Conservation (phyloP, 805 yeast species). For the Metschnikowia continentalis region DNA sequence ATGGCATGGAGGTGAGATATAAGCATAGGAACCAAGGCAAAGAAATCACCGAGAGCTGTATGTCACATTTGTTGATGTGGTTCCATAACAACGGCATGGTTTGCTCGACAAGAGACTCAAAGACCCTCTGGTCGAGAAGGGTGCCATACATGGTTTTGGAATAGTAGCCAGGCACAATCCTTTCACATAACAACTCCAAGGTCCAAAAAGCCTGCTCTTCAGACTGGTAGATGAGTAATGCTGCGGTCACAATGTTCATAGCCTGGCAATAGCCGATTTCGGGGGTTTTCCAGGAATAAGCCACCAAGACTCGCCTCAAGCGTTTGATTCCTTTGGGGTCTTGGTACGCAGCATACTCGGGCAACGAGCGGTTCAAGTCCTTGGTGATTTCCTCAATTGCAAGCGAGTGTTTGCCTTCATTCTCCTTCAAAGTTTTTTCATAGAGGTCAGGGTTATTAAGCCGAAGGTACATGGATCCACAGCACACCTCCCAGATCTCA, state of each 20-base stretch:
- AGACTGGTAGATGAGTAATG: constrained; percentile 74
- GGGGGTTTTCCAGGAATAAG: constrained; percentile 95
- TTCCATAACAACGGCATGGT: constrained; percentile 87
- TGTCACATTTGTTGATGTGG: constrained; percentile 73
- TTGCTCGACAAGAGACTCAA: constrained; percentile 83
- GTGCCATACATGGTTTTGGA: constrained; percentile 98
- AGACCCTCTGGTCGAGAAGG: constrained; percentile 85
- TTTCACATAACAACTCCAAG: constrained; percentile 72
- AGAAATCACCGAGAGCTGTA: constrained; percentile 88
- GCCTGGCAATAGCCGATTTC: constrained; percentile 99
- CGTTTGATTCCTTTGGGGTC: constrained; percentile 78
- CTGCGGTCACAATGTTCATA: constrained; percentile 91
- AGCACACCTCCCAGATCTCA: constrained; percentile 90
- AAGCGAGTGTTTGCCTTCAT: constrained; percentile 60
- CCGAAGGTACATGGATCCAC: constrained; percentile 79
- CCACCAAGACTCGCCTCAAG: constrained; percentile 82
- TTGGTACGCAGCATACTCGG: constrained; percentile 95
- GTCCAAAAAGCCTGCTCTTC: constrained; percentile 99
- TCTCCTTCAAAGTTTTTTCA: constrained; percentile 50
- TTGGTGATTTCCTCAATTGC: constrained; percentile 97
- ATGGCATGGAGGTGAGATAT: constrained; percentile 89
- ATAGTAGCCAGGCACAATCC: constrained; percentile 89
- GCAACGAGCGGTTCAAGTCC: constrained; percentile 89
- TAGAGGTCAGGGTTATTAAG: constrained; percentile 61
- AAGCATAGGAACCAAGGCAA: constrained; percentile 94